Base-by-base conservation (phyloP, 345 rosid species). In the Linum trigynum region DNA sequence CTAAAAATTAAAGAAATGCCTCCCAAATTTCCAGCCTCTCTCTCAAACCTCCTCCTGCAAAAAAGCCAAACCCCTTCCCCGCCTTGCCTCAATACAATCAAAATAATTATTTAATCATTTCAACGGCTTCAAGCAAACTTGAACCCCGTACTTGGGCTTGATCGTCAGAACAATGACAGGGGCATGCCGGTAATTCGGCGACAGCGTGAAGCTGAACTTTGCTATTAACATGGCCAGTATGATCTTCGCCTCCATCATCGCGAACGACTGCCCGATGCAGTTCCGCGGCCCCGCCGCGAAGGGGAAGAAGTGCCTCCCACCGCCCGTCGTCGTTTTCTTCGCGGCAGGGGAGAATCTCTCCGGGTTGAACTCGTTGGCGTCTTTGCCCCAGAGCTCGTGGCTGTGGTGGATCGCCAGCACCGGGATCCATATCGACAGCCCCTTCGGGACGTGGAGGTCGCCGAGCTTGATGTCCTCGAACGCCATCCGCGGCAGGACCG, bases 391-490 rank as follows among this genome's bases (percentile, higher is more conserved):
- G 55, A 94, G 41, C 23, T 88, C 89, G 62, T 88, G 73, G 57
- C 86, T 86, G 67, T 94, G 99, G 66, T 94, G 92, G 38, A 94
- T 90, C 1, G 97, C 97, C 1, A 94, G 81, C 10, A 88, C 91
- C 8, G 99, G 99, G 55, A 94, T 87, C 99, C 99, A 94, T 15
- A 94, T 79, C 11, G 97, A 83, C 43, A 94, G 82, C 1, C 99
- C 99, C 76, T 88, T 90, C 0, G 99, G 97, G 62, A 94, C 83
- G 39, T 70, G 68, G 39, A 94, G 76, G 68, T 94, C 95, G 0
- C 97, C 96, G 0, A 94, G 78, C 70, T 81, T 84, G 35, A 94
- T 78, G 70, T 94, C 90, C 72, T 88, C 91, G 51, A 94, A 90
- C 1, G 97, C 96, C 92, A 89, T 88, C 65, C 99, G 79, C 2